Evolutionary conservation across 2,329 filamentous ascomycete species (phyloP), one percentile per base, ranked within the genome.

Genomic region (Penicillium hordei): DNA sequence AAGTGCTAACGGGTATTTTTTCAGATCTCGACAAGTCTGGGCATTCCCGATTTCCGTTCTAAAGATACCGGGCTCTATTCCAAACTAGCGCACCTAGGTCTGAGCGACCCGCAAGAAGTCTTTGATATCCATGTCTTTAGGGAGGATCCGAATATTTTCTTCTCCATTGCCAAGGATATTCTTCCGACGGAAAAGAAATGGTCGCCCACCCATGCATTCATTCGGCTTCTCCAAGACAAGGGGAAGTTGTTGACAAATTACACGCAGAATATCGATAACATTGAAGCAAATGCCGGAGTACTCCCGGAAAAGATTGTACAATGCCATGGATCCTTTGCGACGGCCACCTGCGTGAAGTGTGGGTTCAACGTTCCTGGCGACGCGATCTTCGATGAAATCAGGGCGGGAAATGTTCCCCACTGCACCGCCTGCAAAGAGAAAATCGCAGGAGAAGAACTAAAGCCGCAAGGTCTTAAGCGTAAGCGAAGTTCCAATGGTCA

Each of bases 201-300:
- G 79, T 92, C 93, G 1, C 93, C 93, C 0, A 97, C 94, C 0
- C 94, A 99, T 79, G 88, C 89, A 52, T 99, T 99, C 78, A 95
- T 99, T 70, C 86, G 87, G 34, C 82, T 97, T 67, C 83, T 99
- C 36, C 90, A 99, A 75, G 84, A 93, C 65, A 89, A 92, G 74
- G 87, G 85, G 64, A 96, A 96, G 75, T 84, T 99, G 7, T 84
- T 97, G 59, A 97, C 93, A 42, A 97, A 97, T 77, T 99, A 97
- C 79, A 96, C 94, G 0, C 94, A 99, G 73, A 99, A 99, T 75
- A 97, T 99, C 70, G 94, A 99, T 79, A 97, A 97, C 67, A 86
- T 97, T 51, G 93, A 99, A 75, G 84, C 87, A 60, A 87, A 90
- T 68, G 93, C 93, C 0, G 94, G 94, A 23, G 90, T 99, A 59